A percentile compares a stretch with the other conserved stretches of the same genome.
Conservation (phyloP, 2,329 filamentous ascomycete genomes). For the Salinomyces thailandicus region DNA sequence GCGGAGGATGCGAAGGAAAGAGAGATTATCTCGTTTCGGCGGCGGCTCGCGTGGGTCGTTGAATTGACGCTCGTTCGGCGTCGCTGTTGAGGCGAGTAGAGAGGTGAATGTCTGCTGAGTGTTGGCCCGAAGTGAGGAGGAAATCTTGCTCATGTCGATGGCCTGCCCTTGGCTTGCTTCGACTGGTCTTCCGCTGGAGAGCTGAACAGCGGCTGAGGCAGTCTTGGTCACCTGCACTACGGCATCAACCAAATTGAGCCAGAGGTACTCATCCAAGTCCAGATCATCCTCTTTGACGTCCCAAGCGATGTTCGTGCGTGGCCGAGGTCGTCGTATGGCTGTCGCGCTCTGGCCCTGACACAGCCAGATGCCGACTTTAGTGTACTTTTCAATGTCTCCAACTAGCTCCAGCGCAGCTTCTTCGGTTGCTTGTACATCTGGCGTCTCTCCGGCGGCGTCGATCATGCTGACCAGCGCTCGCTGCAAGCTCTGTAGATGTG, state of each 20-base stretch:
- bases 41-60: conserved; percentile 9
- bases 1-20: conserved; percentile 79
- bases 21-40: conserved; percentile 42
- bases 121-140: conserved; percentile 59
- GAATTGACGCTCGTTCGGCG: conserved; percentile 13
- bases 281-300: conserved; percentile 47
- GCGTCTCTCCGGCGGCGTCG: conserved; percentile 46
- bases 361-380: conserved; percentile 87
- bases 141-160: conserved; percentile 51
- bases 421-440: conserved; percentile 47
- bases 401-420: conserved; percentile 64
- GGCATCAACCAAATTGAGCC: conserved; percentile 55
- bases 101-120: conserved; percentile 89
- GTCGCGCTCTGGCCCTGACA: conserved; percentile 75
- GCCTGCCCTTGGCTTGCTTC: conserved; percentile 13
- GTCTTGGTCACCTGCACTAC: conserved; percentile 46
- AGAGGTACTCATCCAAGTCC: conserved; percentile 51
- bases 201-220: conserved; percentile 20
- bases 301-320: conserved; percentile 26
- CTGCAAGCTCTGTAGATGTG: conserved; percentile 69
- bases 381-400: conserved; percentile 74
- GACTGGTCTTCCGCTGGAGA: conserved; percentile 23
- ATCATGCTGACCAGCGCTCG: conserved; percentile 67
- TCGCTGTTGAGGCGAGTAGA: conserved; percentile 65
- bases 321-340: conserved; percentile 18